Evolutionary conservation across 1,284 basidiomycete genomes (phyloP).

Genomic region (Cystobasidium sp.): DNA sequence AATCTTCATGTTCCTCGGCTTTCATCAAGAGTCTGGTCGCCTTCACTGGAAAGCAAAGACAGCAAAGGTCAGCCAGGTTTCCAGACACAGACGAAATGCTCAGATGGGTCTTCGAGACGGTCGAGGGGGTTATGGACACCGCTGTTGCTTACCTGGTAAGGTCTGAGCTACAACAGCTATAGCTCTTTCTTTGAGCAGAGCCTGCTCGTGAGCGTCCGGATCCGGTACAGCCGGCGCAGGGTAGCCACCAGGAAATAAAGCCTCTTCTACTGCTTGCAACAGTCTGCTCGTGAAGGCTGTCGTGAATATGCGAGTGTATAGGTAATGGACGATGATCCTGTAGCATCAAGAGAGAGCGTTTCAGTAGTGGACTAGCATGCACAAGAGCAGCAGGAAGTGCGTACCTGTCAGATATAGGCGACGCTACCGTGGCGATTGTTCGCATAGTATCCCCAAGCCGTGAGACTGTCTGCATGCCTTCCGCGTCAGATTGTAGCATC

Average conservation of each 20-base stretch:
- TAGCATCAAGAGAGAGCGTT: not conserved
- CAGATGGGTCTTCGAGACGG: no score
- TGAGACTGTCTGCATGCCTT: slow-evolving; percentile 51
- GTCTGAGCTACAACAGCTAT: slow-evolving; percentile 61
- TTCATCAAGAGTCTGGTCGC: not conserved
- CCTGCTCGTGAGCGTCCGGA: slow-evolving; percentile 72
- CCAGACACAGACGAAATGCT: no score
- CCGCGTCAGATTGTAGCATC: slow-evolving; percentile 43
- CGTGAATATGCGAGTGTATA: slow-evolving; percentile 65
- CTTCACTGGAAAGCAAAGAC: not conserved
- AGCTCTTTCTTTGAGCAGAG: slow-evolving; percentile 64
- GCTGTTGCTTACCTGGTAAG: slow-evolving; percentile 60
- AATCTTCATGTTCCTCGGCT: not conserved
- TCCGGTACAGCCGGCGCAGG: slow-evolving; percentile 69
- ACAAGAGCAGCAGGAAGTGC: slow-evolving; percentile 42
- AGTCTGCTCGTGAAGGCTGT: slow-evolving; percentile 62
- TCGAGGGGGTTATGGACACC: not conserved
- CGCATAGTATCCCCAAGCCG: slow-evolving; percentile 45
- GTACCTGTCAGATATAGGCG: slow-evolving; percentile 50
- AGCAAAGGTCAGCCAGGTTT: not conserved
- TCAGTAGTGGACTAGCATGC: slow-evolving; percentile 19
- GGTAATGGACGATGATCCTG: slow-evolving; percentile 68
- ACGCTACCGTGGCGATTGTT: slow-evolving; percentile 41
- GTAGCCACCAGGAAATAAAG: slow-evolving; percentile 79
- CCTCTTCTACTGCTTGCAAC: slow-evolving; percentile 64